Conservation (phyloP, 805 yeast species). For the Yarrowia sp. region DNA sequence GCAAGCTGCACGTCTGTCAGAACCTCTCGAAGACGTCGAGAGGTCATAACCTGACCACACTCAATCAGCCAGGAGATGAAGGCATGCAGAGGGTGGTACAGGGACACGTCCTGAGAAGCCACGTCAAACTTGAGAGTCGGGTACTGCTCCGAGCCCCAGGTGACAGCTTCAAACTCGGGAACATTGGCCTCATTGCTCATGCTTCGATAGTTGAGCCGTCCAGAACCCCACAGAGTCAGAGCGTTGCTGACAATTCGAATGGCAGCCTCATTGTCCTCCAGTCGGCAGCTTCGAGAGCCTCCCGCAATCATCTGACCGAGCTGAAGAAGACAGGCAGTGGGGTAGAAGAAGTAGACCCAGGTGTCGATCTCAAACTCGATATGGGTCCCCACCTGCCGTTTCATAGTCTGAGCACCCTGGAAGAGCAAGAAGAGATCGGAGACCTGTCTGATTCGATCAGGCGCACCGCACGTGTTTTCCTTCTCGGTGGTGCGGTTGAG, state of each 20-base stretch:
- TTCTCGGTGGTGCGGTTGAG: constrained; percentile 71
- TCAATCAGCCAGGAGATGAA: constrained; percentile 76
- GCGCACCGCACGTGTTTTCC: constrained; percentile 55
- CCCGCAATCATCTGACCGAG: constrained; percentile 50
- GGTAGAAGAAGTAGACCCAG: constrained; percentile 74
- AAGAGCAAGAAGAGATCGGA: constrained; percentile 71
- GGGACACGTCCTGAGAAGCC: constrained; percentile 61
- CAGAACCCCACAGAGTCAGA: constrained; percentile 47
- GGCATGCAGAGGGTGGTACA: constrained; percentile 82
- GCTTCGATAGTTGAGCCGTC: constrained; percentile 42
- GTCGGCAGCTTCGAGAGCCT: constrained; percentile 46
- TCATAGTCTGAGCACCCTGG: constrained; percentile 78
- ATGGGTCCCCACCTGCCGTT: constrained; percentile 78
- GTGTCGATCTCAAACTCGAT: constrained; percentile 91
- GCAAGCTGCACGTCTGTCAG: constrained; percentile 40
- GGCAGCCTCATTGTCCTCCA: constrained; percentile 40
- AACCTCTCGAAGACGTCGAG: constrained; percentile 44
- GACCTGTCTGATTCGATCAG: constrained; percentile 61
- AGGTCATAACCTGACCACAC: constrained; percentile 49
- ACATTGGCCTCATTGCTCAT: constrained; percentile 43
- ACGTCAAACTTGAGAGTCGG: constrained; percentile 55
- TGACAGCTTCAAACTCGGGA: constrained; percentile 39
- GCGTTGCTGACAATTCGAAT: constrained; percentile 44
- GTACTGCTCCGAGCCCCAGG: constrained; percentile 43
- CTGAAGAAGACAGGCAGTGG: constrained; percentile 70